Base-by-base conservation (phyloP, 768 basidiomycete species). In the Suillus alpinus region DNA sequence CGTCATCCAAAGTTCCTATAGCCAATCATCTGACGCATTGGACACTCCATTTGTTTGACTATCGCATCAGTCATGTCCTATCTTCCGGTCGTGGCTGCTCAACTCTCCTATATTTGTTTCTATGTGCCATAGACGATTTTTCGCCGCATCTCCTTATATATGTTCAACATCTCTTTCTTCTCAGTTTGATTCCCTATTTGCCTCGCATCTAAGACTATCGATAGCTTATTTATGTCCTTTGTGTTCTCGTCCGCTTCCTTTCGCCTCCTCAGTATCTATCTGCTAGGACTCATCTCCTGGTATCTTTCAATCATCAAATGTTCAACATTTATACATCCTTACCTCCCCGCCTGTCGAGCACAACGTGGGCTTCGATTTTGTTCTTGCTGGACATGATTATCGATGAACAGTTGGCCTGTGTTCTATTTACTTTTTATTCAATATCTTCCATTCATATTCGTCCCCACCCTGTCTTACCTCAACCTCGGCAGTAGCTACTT, bases 21-120 rank as follows among this genome's bases (percentile, higher is more conserved):
- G 61, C 67, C 66, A 65, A 64, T 63, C 57, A 68, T 63, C 63
- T 63, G 62, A 51, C 61, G 65, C 67, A 72, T 67, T 62, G 52
- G 60, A 71, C 69, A 65, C 66, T 68, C 67, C 65, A 71, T 71
- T 71, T 73, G 68, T 69, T 68, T 67, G 65, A 72, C 66, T 47
- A 66, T 67, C 57, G 61, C 40, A 59, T 39, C 39, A 61, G 58
- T 29, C 47, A 49, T 18, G 47, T 29, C 64, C 64, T 64, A 68
- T 49, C 59, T 55, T 57, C 46, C 43, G 49, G 64, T 62, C 36
- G 51, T 49, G 51, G 58, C 39, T 34, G 58, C 62, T 64, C 66
- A 29, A 59, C 49, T 63, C 58, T 43, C 31, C 56, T 52, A 55
- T 37, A 69, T 68, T 69, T 73, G 68, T 73, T 59, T 65, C 63